Conservation (phyloP, 306 rosid species). For the Malus sieversii region DNA sequence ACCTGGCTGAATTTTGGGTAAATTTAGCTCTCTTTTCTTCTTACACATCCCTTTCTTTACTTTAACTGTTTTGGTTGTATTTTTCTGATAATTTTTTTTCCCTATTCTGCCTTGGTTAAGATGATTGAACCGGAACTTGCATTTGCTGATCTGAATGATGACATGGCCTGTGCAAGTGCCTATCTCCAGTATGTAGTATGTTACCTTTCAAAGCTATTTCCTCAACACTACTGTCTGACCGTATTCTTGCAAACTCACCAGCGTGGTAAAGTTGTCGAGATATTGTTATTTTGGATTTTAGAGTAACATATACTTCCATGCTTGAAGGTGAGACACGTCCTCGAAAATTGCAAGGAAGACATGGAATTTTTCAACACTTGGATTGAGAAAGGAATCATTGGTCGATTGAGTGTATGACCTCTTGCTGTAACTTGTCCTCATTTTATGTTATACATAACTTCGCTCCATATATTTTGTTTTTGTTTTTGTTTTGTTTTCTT, state of each 20-base stretch:
- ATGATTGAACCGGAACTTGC: slow-evolving; percentile 99
- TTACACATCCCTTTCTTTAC: background rate
- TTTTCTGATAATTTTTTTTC: slow-evolving; percentile 6
- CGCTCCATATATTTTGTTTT: background rate
- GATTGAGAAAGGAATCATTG: slow-evolving; percentile 86
- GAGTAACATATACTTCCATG: slow-evolving; percentile 11
- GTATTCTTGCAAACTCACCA: slow-evolving; percentile 13
- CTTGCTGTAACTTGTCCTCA: slow-evolving; percentile 30
- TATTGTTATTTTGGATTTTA: background rate
- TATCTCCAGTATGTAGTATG: slow-evolving; percentile 97
- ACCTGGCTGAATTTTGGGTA: slow-evolving; percentile 98
- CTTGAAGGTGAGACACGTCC: slow-evolving; percentile 67
- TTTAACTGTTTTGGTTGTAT: slow-evolving; percentile 6
- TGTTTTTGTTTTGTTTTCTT: background rate
- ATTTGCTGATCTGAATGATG: slow-evolving; percentile 91
- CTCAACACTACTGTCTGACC: slow-evolving; percentile 7
- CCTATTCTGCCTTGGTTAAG: slow-evolving; percentile 28
- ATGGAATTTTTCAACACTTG: slow-evolving; percentile 90
- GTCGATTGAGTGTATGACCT: slow-evolving; percentile 80
- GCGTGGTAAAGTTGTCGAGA: slow-evolving; percentile 1
- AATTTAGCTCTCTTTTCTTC: slow-evolving; percentile 14
- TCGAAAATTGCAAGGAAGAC: slow-evolving; percentile 92
- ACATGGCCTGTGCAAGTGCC: slow-evolving; percentile 98
- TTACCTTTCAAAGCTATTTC: slow-evolving; percentile 32
- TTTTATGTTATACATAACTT: slow-evolving; percentile 19